phyloP scores from a whole-genome alignment of 2,329 filamentous ascomycete genomes.

The Trichoderma oligosporum region DNA sequence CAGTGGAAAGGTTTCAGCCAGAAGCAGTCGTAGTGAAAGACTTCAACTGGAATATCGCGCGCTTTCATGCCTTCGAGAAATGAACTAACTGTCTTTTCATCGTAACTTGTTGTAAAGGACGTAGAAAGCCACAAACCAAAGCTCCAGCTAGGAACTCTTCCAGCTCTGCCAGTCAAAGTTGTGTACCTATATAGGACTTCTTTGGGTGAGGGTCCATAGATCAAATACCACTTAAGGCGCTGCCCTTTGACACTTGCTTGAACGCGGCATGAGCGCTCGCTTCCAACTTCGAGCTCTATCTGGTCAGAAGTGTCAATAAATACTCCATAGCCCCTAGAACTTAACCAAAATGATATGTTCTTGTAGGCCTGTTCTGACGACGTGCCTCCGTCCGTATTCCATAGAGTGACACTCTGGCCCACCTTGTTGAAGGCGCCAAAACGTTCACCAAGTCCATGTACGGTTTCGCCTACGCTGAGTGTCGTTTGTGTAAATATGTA shows the following conservation, averaged over 20 bases:
- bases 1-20: slow-evolving; percentile 73
- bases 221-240: slow-evolving; percentile 68
- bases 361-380: slow-evolving; percentile 69
- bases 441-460: slow-evolving; percentile 72
- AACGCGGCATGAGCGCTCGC: slow-evolving; percentile 66
- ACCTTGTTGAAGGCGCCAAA: slow-evolving; percentile 76
- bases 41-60: slow-evolving; percentile 61
- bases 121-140: slow-evolving; percentile 75
- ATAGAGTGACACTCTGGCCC: slow-evolving; percentile 64
- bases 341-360: slow-evolving; percentile 67
- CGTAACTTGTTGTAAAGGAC: slow-evolving; percentile 70
- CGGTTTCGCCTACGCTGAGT: slow-evolving; percentile 57
- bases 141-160: slow-evolving; percentile 66
- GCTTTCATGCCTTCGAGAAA: slow-evolving; percentile 68
- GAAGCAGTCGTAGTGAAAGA: slow-evolving; percentile 76
- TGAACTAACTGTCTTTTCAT: slow-evolving; percentile 62
- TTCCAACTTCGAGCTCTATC: slow-evolving; percentile 70
- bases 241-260: slow-evolving; percentile 68
- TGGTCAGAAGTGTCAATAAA: slow-evolving; percentile 69
- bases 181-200: slow-evolving; percentile 67
- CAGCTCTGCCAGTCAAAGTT: slow-evolving; percentile 61
- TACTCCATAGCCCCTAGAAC: slow-evolving; percentile 69
- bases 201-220: slow-evolving; percentile 67
- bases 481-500: slow-evolving; percentile 56
- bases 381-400: slow-evolving; percentile 62